These are phyloP conservation scores for Limonium bicolor DNA, from an alignment of 148 eudicot genomes.

Conservation along the genomic window DNA sequence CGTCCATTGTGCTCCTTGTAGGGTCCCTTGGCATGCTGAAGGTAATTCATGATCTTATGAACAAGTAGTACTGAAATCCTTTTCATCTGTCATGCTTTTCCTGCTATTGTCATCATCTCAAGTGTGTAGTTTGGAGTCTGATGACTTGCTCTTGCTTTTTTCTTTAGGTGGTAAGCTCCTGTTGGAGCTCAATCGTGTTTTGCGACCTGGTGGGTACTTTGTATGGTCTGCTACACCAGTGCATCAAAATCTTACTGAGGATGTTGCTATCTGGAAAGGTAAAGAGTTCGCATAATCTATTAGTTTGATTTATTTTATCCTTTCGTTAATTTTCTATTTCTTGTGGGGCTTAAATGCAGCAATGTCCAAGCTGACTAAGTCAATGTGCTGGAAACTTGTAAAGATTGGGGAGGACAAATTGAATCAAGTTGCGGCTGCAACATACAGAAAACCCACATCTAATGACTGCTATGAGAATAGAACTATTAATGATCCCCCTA, in stretches of 20 bases:
- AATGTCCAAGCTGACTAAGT: constrained; percentile 41
- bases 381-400: constrained; percentile 62
- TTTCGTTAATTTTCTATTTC: too few relatives aligned
- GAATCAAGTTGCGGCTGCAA: constrained; percentile 46
- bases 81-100: too few relatives aligned
- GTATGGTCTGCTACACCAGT: constrained; percentile 86
- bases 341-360: too few relatives aligned
- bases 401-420: constrained; percentile 24
- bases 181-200: constrained; percentile 52
- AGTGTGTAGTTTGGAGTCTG: constrained; percentile 2
- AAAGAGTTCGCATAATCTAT: too few relatives aligned
- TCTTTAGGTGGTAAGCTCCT: constrained; percentile 67
- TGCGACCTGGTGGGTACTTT: constrained; percentile 75
- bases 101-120: too few relatives aligned
- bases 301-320: too few relatives aligned
- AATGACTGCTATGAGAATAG: constrained; percentile 62
- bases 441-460: constrained; percentile 48
- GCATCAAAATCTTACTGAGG: constrained; percentile 32
- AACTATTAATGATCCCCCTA: constrained; percentile 23
- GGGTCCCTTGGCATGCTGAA: constrained; percentile 78
- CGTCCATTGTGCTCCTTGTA: constrained; percentile 71
- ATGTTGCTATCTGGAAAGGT: constrained; percentile 47
- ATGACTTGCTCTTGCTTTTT: too few relatives aligned
- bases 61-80: too few relatives aligned
- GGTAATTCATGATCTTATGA: constrained; percentile 26